Evolutionary conservation across 805 yeast species (phyloP).

Genomic region (Cyberlindnera amylophila): DNA sequence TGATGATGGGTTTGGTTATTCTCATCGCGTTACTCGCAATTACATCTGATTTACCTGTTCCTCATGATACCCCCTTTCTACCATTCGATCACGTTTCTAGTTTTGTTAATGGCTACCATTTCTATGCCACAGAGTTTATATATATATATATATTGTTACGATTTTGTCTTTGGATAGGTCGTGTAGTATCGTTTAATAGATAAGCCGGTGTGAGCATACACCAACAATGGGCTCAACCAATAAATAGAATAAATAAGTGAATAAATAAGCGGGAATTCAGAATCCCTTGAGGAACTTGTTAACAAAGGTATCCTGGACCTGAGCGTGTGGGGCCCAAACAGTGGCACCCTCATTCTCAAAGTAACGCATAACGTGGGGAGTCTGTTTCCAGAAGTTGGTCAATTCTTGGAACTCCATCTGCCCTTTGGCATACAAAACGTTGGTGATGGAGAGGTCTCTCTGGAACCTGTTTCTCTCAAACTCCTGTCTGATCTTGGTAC

Average conservation of each 20-base stretch:
- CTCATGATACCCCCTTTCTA: too few species aligned
- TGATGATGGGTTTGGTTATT: too few species aligned
- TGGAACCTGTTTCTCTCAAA: conserved; percentile 83
- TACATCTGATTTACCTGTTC: too few species aligned
- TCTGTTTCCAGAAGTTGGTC: conserved; percentile 87
- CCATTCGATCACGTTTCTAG: too few species aligned
- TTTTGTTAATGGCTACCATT: too few species aligned
- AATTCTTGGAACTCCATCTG: conserved; percentile 90
- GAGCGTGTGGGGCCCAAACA: conserved; percentile 41
- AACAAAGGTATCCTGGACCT: conserved; percentile 51
- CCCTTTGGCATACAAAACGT: conserved; percentile 73
- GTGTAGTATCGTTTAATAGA: not conserved
- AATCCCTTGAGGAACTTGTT: conserved; percentile 67
- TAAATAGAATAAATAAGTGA: conserved; percentile 6
- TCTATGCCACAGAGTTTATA: too few species aligned
- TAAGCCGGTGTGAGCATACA: too few species aligned
- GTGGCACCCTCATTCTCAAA: conserved; percentile 64
- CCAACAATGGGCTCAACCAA: too few species aligned
- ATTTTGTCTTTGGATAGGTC: too few species aligned
- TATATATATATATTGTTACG: too few species aligned
- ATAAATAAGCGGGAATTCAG: conserved; percentile 7
- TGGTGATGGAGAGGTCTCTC: conserved; percentile 57
- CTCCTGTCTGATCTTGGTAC: conserved; percentile 84
- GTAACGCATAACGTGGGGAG: conserved; percentile 77
- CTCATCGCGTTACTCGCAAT: too few species aligned